A percentile compares a stretch with the other conserved stretches of the same genome.
phyloP scores from a whole-genome alignment of 768 basidiomycete genomes.

The Daedaleopsis sinensis region DNA sequence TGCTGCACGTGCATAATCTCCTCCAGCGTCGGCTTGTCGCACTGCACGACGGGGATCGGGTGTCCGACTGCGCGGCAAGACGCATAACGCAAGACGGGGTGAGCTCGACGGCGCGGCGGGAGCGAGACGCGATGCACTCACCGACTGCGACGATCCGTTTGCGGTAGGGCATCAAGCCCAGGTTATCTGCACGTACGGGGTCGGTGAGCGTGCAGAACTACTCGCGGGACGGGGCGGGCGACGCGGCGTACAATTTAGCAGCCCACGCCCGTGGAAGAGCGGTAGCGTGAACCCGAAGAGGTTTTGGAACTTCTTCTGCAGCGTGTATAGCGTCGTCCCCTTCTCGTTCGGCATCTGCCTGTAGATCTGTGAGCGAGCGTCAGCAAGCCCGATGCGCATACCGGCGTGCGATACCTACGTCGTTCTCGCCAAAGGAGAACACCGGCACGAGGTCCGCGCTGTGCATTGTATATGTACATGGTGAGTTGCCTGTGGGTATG shows the following conservation, averaged over 20 bases:
- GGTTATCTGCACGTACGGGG: slow-evolving; percentile 66
- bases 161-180: slow-evolving; percentile 95
- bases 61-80: slow-evolving; percentile 69
- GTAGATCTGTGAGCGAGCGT: slow-evolving; percentile 68
- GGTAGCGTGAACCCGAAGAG: slow-evolving; percentile 96
- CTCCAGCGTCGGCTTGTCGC: slow-evolving; percentile 81
- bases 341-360: slow-evolving; percentile 96
- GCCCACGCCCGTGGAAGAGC: slow-evolving; percentile 93
- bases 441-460: slow-evolving; percentile 97
- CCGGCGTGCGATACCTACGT: slow-evolving; percentile 55
- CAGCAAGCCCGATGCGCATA: not conserved
- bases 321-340: slow-evolving; percentile 81
- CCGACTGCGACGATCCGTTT: slow-evolving; percentile 95
- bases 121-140: slow-evolving; percentile 43
- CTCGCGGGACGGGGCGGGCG: not conserved
- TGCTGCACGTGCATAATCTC: slow-evolving; percentile 79
- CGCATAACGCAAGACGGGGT: no score
- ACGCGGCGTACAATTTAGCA: slow-evolving; percentile 80
- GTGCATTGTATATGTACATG: no score
- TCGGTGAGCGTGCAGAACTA: not conserved
- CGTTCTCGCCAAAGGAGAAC: slow-evolving; percentile 98
- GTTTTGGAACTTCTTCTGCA: slow-evolving; percentile 91
- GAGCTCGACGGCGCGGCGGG: not conserved
- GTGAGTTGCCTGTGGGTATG: not conserved
- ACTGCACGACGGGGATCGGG: slow-evolving; percentile 79